A percentile compares a stretch with the other conserved stretches of the same genome.
phyloP scores from a whole-genome alignment of 2,329 filamentous ascomycete genomes.

The Paracorniculantispora psalliotae region DNA sequence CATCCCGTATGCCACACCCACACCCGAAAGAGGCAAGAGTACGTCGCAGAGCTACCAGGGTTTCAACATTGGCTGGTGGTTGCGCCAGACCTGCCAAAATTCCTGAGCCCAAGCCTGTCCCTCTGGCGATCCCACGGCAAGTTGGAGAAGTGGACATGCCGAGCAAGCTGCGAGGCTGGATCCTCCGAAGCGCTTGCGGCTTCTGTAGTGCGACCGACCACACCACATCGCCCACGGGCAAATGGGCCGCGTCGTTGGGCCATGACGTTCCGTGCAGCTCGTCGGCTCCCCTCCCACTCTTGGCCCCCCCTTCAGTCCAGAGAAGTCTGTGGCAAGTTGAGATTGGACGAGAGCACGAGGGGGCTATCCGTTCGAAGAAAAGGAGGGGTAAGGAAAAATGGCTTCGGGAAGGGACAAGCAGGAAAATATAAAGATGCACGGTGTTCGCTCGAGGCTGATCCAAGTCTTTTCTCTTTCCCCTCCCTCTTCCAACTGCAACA shows the following conservation, averaged over 20 bases:
- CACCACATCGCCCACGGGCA: background rate
- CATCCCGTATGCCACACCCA: background rate
- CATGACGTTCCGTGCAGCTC: conserved; percentile 1
- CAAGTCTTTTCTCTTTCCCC: background rate
- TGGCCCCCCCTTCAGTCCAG: background rate
- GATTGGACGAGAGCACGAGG: background rate
- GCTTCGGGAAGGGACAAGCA: background rate
- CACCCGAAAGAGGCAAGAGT: background rate
- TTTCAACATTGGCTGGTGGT: background rate
- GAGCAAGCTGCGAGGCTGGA: background rate
- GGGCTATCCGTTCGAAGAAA: background rate
- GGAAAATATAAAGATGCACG: conserved; percentile 6
- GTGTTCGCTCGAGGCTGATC: background rate
- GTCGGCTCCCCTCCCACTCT: background rate
- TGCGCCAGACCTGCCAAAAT: background rate
- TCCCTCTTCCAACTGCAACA: conserved; percentile 1
- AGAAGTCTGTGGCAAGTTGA: background rate
- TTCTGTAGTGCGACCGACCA: background rate
- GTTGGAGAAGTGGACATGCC: background rate
- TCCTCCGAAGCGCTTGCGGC: background rate
- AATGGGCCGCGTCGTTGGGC: background rate
- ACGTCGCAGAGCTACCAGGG: background rate
- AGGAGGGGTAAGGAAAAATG: background rate
- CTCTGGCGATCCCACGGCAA: background rate
- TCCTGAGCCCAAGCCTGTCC: no score